Base-by-base conservation (phyloP, 495 filamentous ascomycete genomes). In the Podospora anserina region DNA sequence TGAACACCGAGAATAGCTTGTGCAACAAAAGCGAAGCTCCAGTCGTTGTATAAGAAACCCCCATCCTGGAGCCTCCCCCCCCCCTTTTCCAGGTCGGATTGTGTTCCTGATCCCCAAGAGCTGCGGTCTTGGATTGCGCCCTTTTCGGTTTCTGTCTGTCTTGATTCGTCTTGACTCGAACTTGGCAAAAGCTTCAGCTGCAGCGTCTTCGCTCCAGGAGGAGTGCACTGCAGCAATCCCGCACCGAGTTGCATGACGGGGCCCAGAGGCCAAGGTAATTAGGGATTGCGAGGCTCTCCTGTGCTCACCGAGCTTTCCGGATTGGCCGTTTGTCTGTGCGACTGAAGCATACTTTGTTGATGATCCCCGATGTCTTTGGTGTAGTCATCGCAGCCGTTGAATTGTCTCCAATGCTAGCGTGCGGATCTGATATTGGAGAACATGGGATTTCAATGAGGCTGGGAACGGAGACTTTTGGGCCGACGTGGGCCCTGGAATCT, bases 401-500 rank as follows among this genome's bases (percentile, higher is more conserved):
- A 58, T 1, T 58, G n/a, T 58, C 55, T 26, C 18, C 55, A 26
- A 19, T 58, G n/a, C 55, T 58, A 58, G 55, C 23, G n/a, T n/a
- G 55, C n/a, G 55, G 19, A 20, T 58, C 23, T 20, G 23, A 20
- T 19, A 58, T 55, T 32, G 61, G 11, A 3, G 55, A 57, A 66
- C 44, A 63, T 68, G 63, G 49, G 56, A 64, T 30, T 19, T 5
- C 61, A 15, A 63, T 18, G 61, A 13, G 28, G 26, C 58, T 63
- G 30, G 58, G 44, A 20, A 30, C 44, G 64, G 20, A 19, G 5
- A 18, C 49, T 13, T 20, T 20, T 27, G 30, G n/a, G 15, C 13
- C 23, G 61, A 60, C 66, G 66, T 68, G 70, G 66, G 66, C 26
- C 26, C 63, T 20, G 4, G 63, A 68, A 68, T 67, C 23, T 61